Evolutionary conservation across 2,329 filamentous ascomycete genomes (phyloP), one percentile per base, ranked within the genome.

Genomic region (Diaporthe batatas): DNA sequence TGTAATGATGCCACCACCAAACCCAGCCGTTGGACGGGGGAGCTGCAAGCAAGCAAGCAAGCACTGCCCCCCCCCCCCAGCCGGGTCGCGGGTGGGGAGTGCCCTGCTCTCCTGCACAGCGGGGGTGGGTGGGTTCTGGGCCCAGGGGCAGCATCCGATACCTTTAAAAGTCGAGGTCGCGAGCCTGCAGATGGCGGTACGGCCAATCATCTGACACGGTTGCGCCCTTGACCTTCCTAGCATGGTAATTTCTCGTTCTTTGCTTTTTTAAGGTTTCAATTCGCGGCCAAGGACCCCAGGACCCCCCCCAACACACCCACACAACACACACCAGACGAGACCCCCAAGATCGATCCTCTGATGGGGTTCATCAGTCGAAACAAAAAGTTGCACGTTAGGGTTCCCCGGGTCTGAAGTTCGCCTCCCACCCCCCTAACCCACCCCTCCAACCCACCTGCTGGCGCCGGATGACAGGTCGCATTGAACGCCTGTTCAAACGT

Each of bases 171-270:
- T 58, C 68, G 57, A 70, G 54, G 68, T 70, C 68, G 68, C 68
- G 68, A 59, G 47, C 68, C 23, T 70, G 68, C 68, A 70, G 54
- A 39, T 51, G 29, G 54, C 67, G 29, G 54, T 18, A 21, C 54
- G 39, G 68, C 68, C 68, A 70, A 70, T 70, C 68, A 70, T 39
- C 68, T 70, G 68, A 70, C 68, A 70, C 68, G 54, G 49, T 51
- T 59, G 54, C 21, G 32, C 23, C 68, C 54, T 51, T 58, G 54
- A 59, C 54, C 51, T 70, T 70, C 68, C 68, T 51, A 58, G 54
- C 36, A 70, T 49, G 68, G 68, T 51, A 70, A 70, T 59, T 58
- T 44, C 51, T 42, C 29, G 62, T 65, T 2, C 29, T 29, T 29
- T 29, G n/a, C 44, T 51, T 44, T 32, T 53, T 51, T 65, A 65